Percentiles rank a stretch among this genome's conserved stretches.
Conservation (phyloP, 331 rosid species). For the Pyrus hybrid region DNA sequence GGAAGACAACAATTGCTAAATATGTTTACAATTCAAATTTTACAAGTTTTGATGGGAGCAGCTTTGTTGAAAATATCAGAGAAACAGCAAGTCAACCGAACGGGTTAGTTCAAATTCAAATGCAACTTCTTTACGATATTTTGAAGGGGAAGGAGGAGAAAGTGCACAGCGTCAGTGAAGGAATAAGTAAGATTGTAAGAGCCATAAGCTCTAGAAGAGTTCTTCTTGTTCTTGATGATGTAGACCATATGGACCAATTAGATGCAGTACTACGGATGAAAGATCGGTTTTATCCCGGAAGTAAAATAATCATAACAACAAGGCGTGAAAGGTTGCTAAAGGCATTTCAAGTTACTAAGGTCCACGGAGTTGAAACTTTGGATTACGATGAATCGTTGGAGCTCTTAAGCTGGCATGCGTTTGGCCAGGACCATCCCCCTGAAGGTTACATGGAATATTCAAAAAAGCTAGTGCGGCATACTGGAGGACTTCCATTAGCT, state of each 20-base stretch:
- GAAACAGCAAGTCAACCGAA: background rate
- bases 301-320: no score
- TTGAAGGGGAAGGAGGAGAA: background rate
- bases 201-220: no score
- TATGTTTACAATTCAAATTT: background rate
- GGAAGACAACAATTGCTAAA: background rate
- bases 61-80: conserved; percentile 1
- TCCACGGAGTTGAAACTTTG: background rate
- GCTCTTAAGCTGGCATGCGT: conserved; percentile 13
- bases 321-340: background rate
- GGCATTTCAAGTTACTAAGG: background rate
- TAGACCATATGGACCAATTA: no score
- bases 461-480: background rate
- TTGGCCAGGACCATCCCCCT: background rate
- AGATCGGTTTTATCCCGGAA: no score
- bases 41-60: background rate
- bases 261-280: no score
- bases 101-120: conserved; percentile 3
- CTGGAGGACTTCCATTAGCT: conserved; percentile 5
- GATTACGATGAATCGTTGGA: background rate
- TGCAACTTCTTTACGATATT: background rate
- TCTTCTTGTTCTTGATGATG: no score
- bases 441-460: background rate
- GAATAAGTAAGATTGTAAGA: no score
- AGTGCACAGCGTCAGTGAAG: no score